Conservation (phyloP, 2,329 filamentous ascomycete genomes). For the Emericellopsis atlantica region DNA sequence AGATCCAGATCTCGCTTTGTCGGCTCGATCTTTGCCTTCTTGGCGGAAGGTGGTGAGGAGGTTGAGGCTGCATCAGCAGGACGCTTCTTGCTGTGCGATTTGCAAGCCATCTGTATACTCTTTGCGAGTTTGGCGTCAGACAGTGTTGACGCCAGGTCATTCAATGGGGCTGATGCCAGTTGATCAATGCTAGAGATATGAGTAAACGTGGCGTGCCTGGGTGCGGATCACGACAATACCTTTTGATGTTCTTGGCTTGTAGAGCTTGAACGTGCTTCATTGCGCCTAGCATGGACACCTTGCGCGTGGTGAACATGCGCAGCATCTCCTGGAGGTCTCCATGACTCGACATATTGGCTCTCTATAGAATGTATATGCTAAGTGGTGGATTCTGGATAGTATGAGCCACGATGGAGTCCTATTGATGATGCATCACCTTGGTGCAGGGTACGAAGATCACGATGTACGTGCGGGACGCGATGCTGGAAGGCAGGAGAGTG, state of each 20-base stretch:
- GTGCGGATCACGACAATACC: constrained; percentile 25
- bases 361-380: too few species aligned
- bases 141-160: constrained; percentile 31
- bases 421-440: too few species aligned
- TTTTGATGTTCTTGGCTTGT: constrained; percentile 39
- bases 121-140: constrained; percentile 35
- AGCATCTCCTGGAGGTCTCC: constrained; percentile 49
- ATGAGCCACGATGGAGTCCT: too few species aligned
- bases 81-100: constrained; percentile 31
- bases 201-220: too few species aligned
- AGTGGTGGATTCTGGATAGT: too few species aligned
- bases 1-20: constrained; percentile 23
- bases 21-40: constrained; percentile 18
- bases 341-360: constrained; percentile 34
- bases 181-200: constrained; percentile 31
- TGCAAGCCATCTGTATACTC: constrained; percentile 40
- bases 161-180: constrained; percentile 35
- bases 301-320: constrained; percentile 45
- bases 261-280: constrained; percentile 46
- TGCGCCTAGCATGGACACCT: constrained; percentile 44
- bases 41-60: constrained; percentile 5
- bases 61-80: constrained; percentile 14
- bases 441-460: too few species aligned
- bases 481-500: too few species aligned
- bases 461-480: too few species aligned